Evolutionary conservation across 2,329 filamentous ascomycete genomes (phyloP), one percentile per base, ranked within the genome.

Genomic region (Ilyonectria mors-panacis): DNA sequence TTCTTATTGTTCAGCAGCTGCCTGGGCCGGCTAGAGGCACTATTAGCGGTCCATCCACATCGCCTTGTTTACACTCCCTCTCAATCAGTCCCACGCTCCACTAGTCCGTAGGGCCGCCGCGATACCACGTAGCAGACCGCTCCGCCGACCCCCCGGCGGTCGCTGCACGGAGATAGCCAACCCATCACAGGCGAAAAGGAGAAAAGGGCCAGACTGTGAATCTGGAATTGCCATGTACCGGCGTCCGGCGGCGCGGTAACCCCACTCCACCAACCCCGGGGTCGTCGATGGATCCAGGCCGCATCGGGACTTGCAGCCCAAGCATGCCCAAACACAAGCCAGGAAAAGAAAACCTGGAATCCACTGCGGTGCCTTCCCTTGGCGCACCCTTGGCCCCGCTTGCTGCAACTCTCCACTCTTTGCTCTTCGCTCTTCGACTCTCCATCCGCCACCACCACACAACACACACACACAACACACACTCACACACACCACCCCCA

Each of bases 261-360:
- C 51, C 63, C 57, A 19, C 26, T 35, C 53, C 56, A 7, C 57
- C 26, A 23, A 28, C 57, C 10, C n/a, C 35, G 47, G 51, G 17
- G 15, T 53, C 55, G 37, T 54, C 63, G 62, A 65, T 59, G 55
- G 62, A 59, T 37, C 63, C 58, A 66, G 53, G 50, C 58, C 63
- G 63, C 57, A 65, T 65, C 50, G 56, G 57, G 63, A 58, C 54
- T 63, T 63, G 61, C 45, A 64, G 61, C 56, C 56, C 62, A 54
- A 59, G 35, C 56, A 55, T 45, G 44, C 54, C 57, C 53, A 51
- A 45, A 44, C 60, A 35, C 33, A n/a, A 23, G 54, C 50, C 51
- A 63, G 51, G 53, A 50, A 45, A 33, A 21, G 44, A 23, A 48
- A 39, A 19, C 48, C 48, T 33, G 48, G 48, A 51, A 51, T 19